These are phyloP conservation scores for Penicillium salamii DNA, from an alignment of 495 filamentous ascomycete species.

Conservation along the genomic window DNA sequence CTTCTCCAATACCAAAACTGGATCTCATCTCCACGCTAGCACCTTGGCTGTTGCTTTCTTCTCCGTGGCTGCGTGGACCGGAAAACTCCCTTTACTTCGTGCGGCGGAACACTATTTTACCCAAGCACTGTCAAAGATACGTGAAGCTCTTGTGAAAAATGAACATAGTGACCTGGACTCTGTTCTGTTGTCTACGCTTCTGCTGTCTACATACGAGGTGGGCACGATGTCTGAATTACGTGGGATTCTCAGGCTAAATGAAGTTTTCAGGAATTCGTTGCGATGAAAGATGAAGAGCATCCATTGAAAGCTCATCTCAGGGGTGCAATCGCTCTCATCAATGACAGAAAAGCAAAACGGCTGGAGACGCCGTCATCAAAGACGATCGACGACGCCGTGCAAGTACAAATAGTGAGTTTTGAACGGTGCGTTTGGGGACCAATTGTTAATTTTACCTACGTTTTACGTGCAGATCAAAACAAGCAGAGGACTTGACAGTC, in stretches of 20 bases:
- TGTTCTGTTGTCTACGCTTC: constrained; percentile 58
- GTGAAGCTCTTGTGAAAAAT: constrained; percentile 50
- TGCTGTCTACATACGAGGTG: constrained; percentile 66
- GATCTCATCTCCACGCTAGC: constrained; percentile 51
- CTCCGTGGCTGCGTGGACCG: constrained; percentile 39
- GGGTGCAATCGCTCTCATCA: constrained; percentile 35
- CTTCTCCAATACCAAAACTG: constrained; percentile 43
- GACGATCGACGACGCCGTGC: constrained; percentile 25
- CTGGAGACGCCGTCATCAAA: constrained; percentile 12
- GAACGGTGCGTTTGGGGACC: no score
- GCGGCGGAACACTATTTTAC: constrained; percentile 35
- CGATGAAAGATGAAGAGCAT: constrained; percentile 22
- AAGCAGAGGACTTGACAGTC: constrained; percentile 17
- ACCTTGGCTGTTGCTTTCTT: constrained; percentile 62
- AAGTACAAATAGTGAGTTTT: constrained; percentile 32
- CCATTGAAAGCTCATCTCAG: constrained; percentile 30
- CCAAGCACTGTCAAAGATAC: constrained; percentile 52
- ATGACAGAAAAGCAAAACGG: constrained; percentile 17
- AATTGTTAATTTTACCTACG: no score
- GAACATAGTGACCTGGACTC: constrained; percentile 47
- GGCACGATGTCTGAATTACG: not conserved
- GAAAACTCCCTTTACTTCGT: constrained; percentile 39
- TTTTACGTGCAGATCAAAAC: constrained; percentile 32
- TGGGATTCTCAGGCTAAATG: not conserved
- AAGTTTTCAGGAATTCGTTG: constrained; percentile 26